These are phyloP conservation scores for Mikania micrantha DNA, from an alignment of 129 eudicot species.

Conservation along the genomic window DNA sequence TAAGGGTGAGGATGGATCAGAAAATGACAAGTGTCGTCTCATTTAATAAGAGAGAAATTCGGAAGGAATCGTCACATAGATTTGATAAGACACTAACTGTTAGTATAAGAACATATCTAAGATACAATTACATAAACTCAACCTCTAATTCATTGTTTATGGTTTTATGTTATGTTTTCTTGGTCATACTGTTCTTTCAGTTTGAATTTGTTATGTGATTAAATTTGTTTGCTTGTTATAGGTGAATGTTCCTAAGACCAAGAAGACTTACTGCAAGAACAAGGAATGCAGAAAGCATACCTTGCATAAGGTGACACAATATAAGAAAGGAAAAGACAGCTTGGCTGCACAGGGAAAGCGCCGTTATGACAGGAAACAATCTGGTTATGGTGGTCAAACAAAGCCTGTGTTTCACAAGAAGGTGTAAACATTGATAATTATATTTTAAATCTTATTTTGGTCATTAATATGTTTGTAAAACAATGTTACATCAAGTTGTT, in stretches of 20 bases:
- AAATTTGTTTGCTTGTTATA: background rate
- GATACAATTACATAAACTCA: too few relatives aligned
- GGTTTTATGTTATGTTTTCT: too few relatives aligned
- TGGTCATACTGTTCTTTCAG: background rate
- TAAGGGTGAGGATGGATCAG: too few relatives aligned
- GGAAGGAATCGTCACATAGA: too few relatives aligned
- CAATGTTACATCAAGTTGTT: background rate
- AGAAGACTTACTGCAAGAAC: conserved; percentile 37
- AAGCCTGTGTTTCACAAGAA: conserved; percentile 46
- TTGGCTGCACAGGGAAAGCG: conserved; percentile 46
- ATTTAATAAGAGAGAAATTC: too few relatives aligned
- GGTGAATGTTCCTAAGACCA: conserved; percentile 40
- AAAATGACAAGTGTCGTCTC: too few relatives aligned
- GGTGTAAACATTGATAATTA: background rate
- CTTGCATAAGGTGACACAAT: conserved; percentile 35
- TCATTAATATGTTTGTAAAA: background rate
- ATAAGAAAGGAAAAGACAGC: conserved; percentile 39
- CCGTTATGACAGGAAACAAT: conserved; percentile 41
- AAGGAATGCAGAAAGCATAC: conserved; percentile 32
- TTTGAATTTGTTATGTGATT: background rate
- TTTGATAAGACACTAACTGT: too few relatives aligned
- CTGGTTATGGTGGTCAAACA: conserved; percentile 45
- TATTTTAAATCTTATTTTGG: background rate
- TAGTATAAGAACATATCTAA: too few relatives aligned
- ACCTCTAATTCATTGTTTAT: background rate